Conservation (phyloP, 2,329 filamentous ascomycete species). For the Moelleriella libera region DNA sequence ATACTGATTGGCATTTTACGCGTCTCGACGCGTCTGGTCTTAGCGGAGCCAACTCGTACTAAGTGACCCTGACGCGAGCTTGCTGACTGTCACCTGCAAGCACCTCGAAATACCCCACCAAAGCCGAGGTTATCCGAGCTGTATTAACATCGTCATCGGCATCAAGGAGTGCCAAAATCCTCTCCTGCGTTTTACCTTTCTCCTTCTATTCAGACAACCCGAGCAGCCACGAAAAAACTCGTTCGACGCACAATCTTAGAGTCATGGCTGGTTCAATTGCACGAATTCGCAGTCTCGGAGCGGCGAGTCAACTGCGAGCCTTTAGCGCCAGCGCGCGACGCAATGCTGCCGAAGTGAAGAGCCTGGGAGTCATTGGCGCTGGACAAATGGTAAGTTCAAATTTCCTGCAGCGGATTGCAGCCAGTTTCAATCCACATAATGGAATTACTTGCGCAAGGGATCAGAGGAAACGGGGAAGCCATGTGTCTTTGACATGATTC, state of each 20-base stretch:
- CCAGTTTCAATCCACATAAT: no score
- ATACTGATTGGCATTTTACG: constrained; percentile 4
- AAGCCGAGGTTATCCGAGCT: constrained; percentile 29
- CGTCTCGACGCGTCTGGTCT: constrained; percentile 10
- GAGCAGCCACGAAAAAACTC: background rate
- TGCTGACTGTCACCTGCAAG: background rate
- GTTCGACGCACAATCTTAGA: background rate
- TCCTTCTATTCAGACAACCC: no score
- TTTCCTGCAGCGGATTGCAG: no score
- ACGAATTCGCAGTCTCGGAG: constrained; percentile 20
- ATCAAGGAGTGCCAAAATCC: background rate
- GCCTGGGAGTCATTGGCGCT: constrained; percentile 80
- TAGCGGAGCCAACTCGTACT: constrained; percentile 2
- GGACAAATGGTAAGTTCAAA: constrained; percentile 69
- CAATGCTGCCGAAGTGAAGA: constrained; percentile 62
- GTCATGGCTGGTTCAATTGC: constrained; percentile 26
- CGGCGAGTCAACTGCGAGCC: constrained; percentile 29
- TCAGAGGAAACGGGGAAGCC: no score
- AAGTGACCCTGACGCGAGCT: background rate
- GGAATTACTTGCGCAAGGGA: no score
- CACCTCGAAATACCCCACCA: constrained; percentile 5
- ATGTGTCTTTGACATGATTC: no score
- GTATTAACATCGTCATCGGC: constrained; percentile 5
- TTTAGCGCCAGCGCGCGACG: constrained; percentile 58
- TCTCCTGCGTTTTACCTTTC: no score